phyloP scores from a whole-genome alignment of 306 rosid species.

The Vigna radiata region DNA sequence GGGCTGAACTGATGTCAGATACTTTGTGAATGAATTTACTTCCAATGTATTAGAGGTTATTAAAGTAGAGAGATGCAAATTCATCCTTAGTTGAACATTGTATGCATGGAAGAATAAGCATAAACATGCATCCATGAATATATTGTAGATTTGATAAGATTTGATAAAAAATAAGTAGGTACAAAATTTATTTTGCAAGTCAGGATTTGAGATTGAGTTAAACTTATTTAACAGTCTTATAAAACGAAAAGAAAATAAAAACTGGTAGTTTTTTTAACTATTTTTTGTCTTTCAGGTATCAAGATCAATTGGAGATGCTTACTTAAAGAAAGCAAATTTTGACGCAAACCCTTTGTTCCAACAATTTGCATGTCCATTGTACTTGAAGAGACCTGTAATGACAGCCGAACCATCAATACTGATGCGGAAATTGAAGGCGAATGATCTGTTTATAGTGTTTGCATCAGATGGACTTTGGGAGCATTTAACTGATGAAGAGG shows the following conservation, averaged over 20 bases:
- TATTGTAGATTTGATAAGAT: no score
- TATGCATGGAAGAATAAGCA: background rate
- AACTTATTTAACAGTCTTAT: no score
- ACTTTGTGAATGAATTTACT: background rate
- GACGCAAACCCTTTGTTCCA: conserved; percentile 60
- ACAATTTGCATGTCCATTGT: conserved; percentile 54
- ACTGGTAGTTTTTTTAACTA: background rate
- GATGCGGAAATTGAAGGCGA: conserved; percentile 50
- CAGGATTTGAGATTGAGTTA: no score
- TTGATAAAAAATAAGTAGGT: no score
- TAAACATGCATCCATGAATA: background rate
- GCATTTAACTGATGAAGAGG: conserved; percentile 68
- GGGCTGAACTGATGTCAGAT: no score
- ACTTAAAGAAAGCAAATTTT: conserved; percentile 71
- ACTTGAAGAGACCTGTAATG: conserved; percentile 68
- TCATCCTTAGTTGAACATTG: no score
- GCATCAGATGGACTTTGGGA: conserved; percentile 85
- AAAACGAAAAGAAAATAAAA: no score
- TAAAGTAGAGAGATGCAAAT: no score
- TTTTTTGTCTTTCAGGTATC: conserved; percentile 59
- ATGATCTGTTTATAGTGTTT: conserved; percentile 69
- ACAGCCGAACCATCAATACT: conserved; percentile 71
- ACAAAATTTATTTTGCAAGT: no score
- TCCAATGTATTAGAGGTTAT: background rate
- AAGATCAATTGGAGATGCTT: conserved; percentile 81